Conservation (phyloP, 768 basidiomycete species). For the Boletus sp. region DNA sequence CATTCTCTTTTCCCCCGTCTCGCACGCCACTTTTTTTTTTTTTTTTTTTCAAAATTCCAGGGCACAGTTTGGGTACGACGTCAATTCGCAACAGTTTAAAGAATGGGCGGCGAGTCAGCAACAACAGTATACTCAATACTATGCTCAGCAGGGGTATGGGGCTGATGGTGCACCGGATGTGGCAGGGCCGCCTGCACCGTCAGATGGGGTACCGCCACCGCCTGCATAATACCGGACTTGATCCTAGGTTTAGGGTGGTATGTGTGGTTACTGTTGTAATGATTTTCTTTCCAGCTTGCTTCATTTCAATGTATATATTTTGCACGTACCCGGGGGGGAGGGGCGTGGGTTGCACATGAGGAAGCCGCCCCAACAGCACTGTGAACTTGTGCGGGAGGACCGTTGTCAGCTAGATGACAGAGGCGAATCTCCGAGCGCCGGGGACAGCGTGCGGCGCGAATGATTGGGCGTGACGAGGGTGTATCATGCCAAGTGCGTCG, state of each 20-base stretch:
- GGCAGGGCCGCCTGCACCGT: constrained; percentile 23
- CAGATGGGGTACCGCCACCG: constrained; percentile 20
- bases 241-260: not conserved
- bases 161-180: constrained; percentile 10
- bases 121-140: constrained; percentile 75
- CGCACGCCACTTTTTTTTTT: not conserved
- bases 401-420: not conserved
- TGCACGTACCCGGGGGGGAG: not conserved
- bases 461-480: too few relatives aligned
- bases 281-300: constrained; percentile 27
- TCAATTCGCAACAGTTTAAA: constrained; percentile 78
- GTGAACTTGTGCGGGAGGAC: not conserved
- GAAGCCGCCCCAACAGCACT: not conserved
- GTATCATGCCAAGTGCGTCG: too few relatives aligned
- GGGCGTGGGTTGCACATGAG: not conserved
- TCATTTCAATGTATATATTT: constrained; percentile 33
- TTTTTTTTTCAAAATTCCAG: constrained; percentile 33
- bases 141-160: constrained; percentile 55
- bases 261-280: constrained; percentile 14
- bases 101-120: constrained; percentile 66
- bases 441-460: too few relatives aligned
- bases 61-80: constrained; percentile 85
- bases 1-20: not conserved
- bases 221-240: constrained; percentile 20
- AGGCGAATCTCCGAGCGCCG: too few relatives aligned